Percentiles rank a stretch among this genome's conserved stretches.
These are phyloP conservation scores for Kazachstania viticola DNA, from an alignment of 805 yeast genomes.

Conservation along the genomic window DNA sequence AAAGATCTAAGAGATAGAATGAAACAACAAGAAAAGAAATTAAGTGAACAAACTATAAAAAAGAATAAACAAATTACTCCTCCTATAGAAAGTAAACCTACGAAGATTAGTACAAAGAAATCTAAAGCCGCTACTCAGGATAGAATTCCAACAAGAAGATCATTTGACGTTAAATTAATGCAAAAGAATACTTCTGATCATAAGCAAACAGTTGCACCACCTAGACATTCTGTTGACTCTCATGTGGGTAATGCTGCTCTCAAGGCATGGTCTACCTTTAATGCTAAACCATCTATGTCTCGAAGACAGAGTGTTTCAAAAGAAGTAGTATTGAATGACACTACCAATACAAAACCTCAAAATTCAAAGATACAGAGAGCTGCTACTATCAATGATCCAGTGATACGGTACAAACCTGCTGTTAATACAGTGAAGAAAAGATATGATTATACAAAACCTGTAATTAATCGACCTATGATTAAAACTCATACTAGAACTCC, in stretches of 20 bases:
- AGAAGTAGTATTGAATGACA: not conserved
- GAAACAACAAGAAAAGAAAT: slow-evolving; percentile 2
- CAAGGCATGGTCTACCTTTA: slow-evolving; percentile 2
- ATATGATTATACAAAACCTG: slow-evolving; percentile 1
- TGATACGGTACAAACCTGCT: not conserved
- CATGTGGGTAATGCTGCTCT: not conserved
- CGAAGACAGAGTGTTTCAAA: not conserved
- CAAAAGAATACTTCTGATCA: not conserved
- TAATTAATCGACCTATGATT: not conserved
- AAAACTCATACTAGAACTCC: too few species aligned
- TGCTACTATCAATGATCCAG: too few species aligned
- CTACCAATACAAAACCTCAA: not conserved
- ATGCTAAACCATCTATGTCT: not conserved
- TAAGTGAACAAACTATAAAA: not conserved
- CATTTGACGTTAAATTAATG: too few species aligned
- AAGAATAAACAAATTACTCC: not conserved
- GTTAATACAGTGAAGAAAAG: not conserved
- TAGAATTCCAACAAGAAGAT: too few species aligned
- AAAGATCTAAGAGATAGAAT: slow-evolving; percentile 1
- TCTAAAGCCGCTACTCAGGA: not conserved
- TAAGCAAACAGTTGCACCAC: not conserved
- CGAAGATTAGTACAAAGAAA: not conserved
- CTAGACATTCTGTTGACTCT: not conserved
- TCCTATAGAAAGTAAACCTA: not conserved
- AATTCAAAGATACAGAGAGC: not conserved